A percentile compares a stretch with the other conserved stretches of the same genome.
These are phyloP conservation scores for Paramarasmius palmivorus DNA, from an alignment of 1,284 basidiomycete species.

Conservation along the genomic window DNA sequence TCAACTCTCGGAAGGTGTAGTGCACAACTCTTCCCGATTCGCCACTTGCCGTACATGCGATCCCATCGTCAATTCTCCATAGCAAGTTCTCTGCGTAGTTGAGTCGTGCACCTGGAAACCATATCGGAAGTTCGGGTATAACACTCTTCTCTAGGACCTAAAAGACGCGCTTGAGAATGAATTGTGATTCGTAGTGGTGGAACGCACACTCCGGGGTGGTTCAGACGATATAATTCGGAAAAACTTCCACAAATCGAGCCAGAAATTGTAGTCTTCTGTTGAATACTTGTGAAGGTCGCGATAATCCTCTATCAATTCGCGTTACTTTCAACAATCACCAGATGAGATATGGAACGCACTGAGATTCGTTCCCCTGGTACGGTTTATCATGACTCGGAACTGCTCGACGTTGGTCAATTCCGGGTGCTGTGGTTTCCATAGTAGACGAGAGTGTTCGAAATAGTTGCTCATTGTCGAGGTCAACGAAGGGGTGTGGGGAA, in stretches of 20 bases:
- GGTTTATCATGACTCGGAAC: conserved; percentile 16
- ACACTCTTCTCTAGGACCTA: conserved; percentile 43
- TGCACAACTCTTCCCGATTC: conserved; percentile 50
- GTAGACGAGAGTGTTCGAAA: conserved; percentile 16
- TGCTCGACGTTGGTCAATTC: conserved; percentile 17
- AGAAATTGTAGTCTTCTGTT: conserved; percentile 20
- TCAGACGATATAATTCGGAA: conserved; percentile 19
- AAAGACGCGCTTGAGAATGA: background rate
- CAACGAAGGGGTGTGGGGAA: background rate
- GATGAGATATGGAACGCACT: conserved; percentile 11
- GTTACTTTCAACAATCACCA: background rate
- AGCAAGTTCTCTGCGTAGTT: conserved; percentile 92
- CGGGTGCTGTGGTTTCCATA: conserved; percentile 18
- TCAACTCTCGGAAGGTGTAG: conserved; percentile 54
- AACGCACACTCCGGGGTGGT: conserved; percentile 43
- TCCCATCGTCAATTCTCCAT: conserved; percentile 54
- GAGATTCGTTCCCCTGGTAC: conserved; percentile 15
- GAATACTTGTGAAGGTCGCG: conserved; percentile 23
- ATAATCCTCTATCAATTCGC: conserved; percentile 15
- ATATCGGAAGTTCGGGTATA: conserved; percentile 65
- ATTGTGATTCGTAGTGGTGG: background rate
- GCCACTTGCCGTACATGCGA: conserved; percentile 55
- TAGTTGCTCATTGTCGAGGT: conserved; percentile 3
- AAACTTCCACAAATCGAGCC: conserved; percentile 22
- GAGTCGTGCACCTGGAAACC: conserved; percentile 76